These are phyloP conservation scores for Zygotorulaspora sp. DNA, from an alignment of 805 yeast genomes.

Conservation along the genomic window DNA sequence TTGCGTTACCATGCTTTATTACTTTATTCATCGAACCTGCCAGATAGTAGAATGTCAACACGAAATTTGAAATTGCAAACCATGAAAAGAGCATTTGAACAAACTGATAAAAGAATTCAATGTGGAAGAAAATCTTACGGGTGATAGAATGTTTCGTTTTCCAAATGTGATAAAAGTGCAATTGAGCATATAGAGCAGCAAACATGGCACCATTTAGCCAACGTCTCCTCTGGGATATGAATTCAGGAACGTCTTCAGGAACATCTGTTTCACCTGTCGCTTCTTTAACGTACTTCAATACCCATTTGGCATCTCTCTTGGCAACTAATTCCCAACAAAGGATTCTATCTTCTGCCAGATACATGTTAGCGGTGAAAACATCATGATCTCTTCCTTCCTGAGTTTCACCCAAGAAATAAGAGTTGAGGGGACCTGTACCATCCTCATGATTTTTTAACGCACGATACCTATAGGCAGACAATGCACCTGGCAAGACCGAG, in stretches of 20 bases:
- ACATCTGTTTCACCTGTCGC: slow-evolving; percentile 97
- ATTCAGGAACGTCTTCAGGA: slow-evolving; percentile 91
- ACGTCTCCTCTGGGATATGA: slow-evolving; percentile 92
- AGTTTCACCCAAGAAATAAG: slow-evolving; percentile 87
- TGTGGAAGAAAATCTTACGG: slow-evolving; percentile 76
- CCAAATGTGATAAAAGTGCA: slow-evolving; percentile 87
- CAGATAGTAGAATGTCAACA: slow-evolving; percentile 84
- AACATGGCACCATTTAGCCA: slow-evolving; percentile 98
- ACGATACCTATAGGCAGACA: slow-evolving; percentile 87
- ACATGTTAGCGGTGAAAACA: slow-evolving; percentile 94
- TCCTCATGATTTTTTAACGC: slow-evolving; percentile 81
- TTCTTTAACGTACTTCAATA: slow-evolving; percentile 82
- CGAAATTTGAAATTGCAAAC: slow-evolving; percentile 90
- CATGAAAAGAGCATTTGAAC: slow-evolving; percentile 77
- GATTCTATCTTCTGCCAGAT: slow-evolving; percentile 93
- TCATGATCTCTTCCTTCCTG: slow-evolving; percentile 56
- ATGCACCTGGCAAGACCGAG: slow-evolving; percentile 90
- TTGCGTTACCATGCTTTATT: slow-evolving; percentile 68
- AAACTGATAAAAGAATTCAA: slow-evolving; percentile 88
- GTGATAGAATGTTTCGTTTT: slow-evolving; percentile 73
- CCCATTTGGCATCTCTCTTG: slow-evolving; percentile 77
- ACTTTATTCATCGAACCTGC: slow-evolving; percentile 70
- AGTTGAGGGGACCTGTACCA: slow-evolving; percentile 86
- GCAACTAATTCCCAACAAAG: slow-evolving; percentile 95
- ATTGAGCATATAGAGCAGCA: slow-evolving; percentile 86